Percentiles rank a stretch among this genome's conserved stretches.
Evolutionary conservation across 805 yeast species (phyloP).

Genomic region (Cyberlindnera suaveolens): DNA sequence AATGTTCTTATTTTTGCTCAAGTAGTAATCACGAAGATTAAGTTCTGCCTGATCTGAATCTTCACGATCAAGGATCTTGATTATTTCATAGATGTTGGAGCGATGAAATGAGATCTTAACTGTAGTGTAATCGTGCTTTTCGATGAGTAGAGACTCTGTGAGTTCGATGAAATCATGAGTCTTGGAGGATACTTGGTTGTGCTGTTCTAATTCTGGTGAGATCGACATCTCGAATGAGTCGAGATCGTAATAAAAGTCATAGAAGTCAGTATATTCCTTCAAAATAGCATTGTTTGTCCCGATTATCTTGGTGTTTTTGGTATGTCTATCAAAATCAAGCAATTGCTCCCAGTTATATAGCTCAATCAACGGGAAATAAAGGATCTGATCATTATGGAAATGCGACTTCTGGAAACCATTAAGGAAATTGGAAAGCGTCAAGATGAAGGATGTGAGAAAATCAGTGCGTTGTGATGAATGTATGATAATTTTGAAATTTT

Average conservation of each 20-base stretch:
- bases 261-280: conserved; percentile 43
- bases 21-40: conserved; percentile 26
- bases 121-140: conserved; percentile 25
- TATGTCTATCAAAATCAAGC: conserved; percentile 21
- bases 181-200: conserved; percentile 13
- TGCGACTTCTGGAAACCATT: conserved; percentile 36
- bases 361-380: conserved; percentile 54
- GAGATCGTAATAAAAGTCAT: conserved; percentile 60
- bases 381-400: conserved; percentile 35
- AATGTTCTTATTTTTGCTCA: conserved; percentile 26
- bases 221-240: conserved; percentile 37
- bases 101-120: conserved; percentile 23
- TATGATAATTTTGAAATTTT: conserved; percentile 33
- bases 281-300: conserved; percentile 69
- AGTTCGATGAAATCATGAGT: conserved; percentile 19
- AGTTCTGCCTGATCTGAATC: conserved; percentile 15
- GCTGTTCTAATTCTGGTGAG: conserved; percentile 6
- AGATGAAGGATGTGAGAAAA: conserved; percentile 36
- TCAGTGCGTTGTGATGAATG: conserved; percentile 36
- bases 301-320: conserved; percentile 35
- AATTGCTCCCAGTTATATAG: conserved; percentile 47
- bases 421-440: conserved; percentile 32
- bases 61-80: conserved; percentile 20
- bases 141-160: conserved; percentile 6
- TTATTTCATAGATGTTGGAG: conserved; percentile 27